A percentile compares a stretch with the other conserved stretches of the same genome.
Evolutionary conservation across 2,329 filamentous ascomycete species (phyloP).

Genomic region (Alternaria sp.): DNA sequence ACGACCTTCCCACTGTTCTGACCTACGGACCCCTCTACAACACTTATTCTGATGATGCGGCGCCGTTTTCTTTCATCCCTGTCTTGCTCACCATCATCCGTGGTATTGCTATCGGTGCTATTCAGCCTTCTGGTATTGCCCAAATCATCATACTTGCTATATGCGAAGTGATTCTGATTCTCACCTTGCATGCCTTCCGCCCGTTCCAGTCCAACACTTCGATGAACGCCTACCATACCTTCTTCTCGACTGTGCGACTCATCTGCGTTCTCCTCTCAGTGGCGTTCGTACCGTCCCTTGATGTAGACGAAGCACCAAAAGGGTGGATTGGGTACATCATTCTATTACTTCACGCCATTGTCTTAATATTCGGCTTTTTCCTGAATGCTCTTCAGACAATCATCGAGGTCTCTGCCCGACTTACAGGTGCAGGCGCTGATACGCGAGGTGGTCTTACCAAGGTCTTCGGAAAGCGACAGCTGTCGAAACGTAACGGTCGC

Average conservation of each 20-base stretch:
- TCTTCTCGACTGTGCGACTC: constrained; percentile 81
- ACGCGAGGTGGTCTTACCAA: constrained; percentile 82
- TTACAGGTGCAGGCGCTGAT: constrained; percentile 83
- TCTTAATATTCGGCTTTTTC: constrained; percentile 91
- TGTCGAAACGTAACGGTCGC: constrained; percentile 75
- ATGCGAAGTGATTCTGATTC: constrained; percentile 88
- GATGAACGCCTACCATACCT: constrained; percentile 95
- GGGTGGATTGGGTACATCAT: constrained; percentile 97
- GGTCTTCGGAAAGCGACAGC: constrained; percentile 86
- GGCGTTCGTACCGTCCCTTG: constrained; percentile 83
- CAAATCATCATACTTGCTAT: constrained; percentile 92
- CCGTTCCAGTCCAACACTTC: constrained; percentile 91
- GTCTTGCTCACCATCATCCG: constrained; percentile 84
- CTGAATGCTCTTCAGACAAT: constrained; percentile 90
- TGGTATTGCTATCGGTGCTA: constrained; percentile 88
- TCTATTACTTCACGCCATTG: constrained; percentile 81
- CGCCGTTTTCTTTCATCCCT: constrained; percentile 87
- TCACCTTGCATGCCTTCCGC: constrained; percentile 87
- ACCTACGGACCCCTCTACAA: constrained; percentile 95
- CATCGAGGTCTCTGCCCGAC: constrained; percentile 83
- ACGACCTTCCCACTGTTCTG: constrained; percentile 88
- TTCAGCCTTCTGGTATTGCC: constrained; percentile 91
- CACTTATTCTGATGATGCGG: constrained; percentile 93
- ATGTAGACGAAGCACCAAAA: constrained; percentile 78
- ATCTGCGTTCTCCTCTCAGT: constrained; percentile 64